phyloP scores from a whole-genome alignment of 2,329 filamentous ascomycete species.

The Zalaria obscura region DNA sequence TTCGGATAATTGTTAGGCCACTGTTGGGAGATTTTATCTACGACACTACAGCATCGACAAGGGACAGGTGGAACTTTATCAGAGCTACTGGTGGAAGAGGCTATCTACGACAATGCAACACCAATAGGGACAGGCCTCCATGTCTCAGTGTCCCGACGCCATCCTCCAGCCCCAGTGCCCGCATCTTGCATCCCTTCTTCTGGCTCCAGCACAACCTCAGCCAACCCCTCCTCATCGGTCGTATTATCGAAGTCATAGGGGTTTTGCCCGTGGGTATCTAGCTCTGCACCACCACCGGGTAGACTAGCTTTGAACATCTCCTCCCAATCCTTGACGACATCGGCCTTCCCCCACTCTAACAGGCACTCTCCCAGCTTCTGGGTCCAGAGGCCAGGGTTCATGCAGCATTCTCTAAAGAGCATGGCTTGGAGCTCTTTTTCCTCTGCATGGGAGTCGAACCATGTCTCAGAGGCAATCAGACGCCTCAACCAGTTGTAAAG shows the following conservation, averaged over 20 bases:
- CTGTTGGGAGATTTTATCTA: no score
- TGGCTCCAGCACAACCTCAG: slow-evolving; percentile 8
- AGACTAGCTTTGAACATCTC: slow-evolving; percentile 19
- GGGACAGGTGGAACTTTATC: no score
- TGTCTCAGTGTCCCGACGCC: slow-evolving; percentile 4
- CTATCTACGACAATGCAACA: not conserved
- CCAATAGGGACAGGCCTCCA: slow-evolving; percentile 4
- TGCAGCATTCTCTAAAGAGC: slow-evolving; percentile 17
- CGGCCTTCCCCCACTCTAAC: slow-evolving; percentile 11
- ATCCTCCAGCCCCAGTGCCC: slow-evolving; percentile 4
- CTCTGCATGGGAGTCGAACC: no score
- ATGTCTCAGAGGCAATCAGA: not conserved
- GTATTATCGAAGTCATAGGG: slow-evolving; percentile 2
- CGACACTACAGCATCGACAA: no score
- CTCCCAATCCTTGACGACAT: slow-evolving; percentile 14
- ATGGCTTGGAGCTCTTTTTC: not conserved
- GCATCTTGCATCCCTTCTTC: slow-evolving; percentile 6
- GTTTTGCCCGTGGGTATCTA: slow-evolving; percentile 6
- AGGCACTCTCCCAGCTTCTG: slow-evolving; percentile 19
- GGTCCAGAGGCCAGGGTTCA: slow-evolving; percentile 23
- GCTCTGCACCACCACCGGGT: not conserved
- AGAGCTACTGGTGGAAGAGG: no score
- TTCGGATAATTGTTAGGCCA: no score
- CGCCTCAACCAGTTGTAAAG: not conserved
- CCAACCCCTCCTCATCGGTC: slow-evolving; percentile 3